phyloP scores from a whole-genome alignment of 2,329 filamentous ascomycete species.

The Dendryphion nanum region DNA sequence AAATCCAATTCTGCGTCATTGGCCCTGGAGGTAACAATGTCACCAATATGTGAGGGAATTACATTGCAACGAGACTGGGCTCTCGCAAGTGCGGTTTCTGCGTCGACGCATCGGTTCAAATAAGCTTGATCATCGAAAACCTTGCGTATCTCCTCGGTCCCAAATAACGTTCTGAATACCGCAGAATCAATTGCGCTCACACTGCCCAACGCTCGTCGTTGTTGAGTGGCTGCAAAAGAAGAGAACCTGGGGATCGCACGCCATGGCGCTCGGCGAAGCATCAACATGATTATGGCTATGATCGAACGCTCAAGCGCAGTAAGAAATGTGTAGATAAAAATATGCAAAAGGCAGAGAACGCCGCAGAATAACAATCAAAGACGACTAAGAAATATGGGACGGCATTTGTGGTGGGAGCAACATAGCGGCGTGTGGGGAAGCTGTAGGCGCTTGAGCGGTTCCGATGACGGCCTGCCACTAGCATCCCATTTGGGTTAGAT shows the following conservation, averaged over 20 bases:
- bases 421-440: slow-evolving; percentile 25
- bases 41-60: slow-evolving; percentile 44
- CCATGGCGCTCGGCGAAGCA: slow-evolving; percentile 23
- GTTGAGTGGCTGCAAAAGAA: slow-evolving; percentile 10
- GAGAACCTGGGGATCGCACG: slow-evolving; percentile 18
- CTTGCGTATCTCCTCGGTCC: slow-evolving; percentile 52
- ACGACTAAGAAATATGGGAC: slow-evolving; percentile 14
- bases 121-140: slow-evolving; percentile 53
- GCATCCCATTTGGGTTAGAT: too few relatives aligned
- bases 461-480: slow-evolving; percentile 8
- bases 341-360: slow-evolving; percentile 3
- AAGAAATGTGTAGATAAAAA: slow-evolving; percentile 3
- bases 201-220: slow-evolving; percentile 25
- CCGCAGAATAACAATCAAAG: slow-evolving; percentile 8
- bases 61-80: slow-evolving; percentile 50
- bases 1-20: slow-evolving; percentile 40
- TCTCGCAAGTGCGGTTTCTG: slow-evolving; percentile 52
- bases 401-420: slow-evolving; percentile 14
- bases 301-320: slow-evolving; percentile 9
- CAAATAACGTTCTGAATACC: slow-evolving; percentile 53
- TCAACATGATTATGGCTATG: slow-evolving; percentile 24
- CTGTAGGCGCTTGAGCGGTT: too few relatives aligned
- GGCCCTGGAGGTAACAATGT: slow-evolving; percentile 30
- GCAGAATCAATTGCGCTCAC: slow-evolving; percentile 48
- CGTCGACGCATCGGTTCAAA: slow-evolving; percentile 49